These are phyloP conservation scores for Phialophora verrucosa DNA, from an alignment of 2,329 filamentous ascomycete species.

Conservation along the genomic window DNA sequence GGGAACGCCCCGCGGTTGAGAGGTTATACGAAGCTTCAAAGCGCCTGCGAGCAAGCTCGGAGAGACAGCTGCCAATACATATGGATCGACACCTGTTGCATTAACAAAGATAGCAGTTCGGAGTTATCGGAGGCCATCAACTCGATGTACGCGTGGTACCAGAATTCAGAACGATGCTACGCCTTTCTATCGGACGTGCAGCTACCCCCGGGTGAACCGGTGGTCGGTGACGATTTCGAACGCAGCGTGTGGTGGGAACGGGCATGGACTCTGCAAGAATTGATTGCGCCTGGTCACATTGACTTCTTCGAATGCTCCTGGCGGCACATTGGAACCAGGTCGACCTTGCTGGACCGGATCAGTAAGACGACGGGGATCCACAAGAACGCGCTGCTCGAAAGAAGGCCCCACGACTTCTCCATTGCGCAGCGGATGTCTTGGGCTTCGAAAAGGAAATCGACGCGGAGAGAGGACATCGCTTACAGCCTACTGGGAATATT, in stretches of 20 bases:
- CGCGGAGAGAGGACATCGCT: conserved; percentile 35
- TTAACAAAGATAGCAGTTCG: conserved; percentile 45
- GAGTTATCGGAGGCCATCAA: conserved; percentile 47
- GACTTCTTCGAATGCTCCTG: conserved; percentile 34
- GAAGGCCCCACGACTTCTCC: conserved; percentile 8
- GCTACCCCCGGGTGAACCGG: not conserved
- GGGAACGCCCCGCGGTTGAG: conserved; percentile 10
- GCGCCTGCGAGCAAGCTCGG: conserved; percentile 35
- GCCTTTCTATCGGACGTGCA: conserved; percentile 41
- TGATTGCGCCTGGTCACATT: conserved; percentile 39
- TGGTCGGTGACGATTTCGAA: not conserved
- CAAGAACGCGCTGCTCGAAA: conserved; percentile 32
- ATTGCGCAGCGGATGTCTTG: conserved; percentile 39
- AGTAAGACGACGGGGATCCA: conserved; percentile 43
- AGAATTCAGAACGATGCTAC: conserved; percentile 44
- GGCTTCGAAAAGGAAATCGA: conserved; percentile 34
- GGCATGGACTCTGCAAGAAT: conserved; percentile 42
- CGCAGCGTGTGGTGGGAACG: conserved; percentile 15
- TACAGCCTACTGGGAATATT: conserved; percentile 40
- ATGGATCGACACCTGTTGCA: conserved; percentile 50
- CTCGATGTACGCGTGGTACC: conserved; percentile 45
- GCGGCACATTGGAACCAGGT: conserved; percentile 25
- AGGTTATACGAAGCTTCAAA: conserved; percentile 41
- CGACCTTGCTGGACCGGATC: conserved; percentile 31
- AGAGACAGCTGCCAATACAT: conserved; percentile 41